Percentiles rank a stretch among this genome's conserved stretches.
phyloP scores from a whole-genome alignment of 2,329 filamentous ascomycete species.

The Periconia sp. region DNA sequence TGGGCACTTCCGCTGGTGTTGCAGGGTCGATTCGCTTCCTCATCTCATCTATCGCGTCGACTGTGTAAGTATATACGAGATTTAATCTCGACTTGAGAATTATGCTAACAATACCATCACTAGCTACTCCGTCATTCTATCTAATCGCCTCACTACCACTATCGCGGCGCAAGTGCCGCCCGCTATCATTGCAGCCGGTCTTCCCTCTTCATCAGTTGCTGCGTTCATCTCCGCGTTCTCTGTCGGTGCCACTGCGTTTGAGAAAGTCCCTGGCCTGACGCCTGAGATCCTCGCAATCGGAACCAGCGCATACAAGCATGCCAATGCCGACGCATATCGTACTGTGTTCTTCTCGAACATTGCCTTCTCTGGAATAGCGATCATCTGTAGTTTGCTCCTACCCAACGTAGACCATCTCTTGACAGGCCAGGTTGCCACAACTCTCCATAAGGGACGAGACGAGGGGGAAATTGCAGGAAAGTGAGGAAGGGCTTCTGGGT shows the following conservation, averaged over 20 bases:
- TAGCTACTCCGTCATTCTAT: conserved; percentile 38
- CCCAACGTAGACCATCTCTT: conserved; percentile 45
- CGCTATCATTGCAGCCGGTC: conserved; percentile 41
- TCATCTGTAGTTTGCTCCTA: conserved; percentile 38
- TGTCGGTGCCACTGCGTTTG: conserved; percentile 27
- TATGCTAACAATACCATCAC: background rate
- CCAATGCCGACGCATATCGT: conserved; percentile 43
- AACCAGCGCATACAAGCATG: conserved; percentile 37
- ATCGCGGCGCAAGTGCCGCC: conserved; percentile 39
- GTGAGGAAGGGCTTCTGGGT: too few relatives aligned
- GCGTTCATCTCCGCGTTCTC: conserved; percentile 39
- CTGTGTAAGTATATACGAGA: conserved; percentile 28
- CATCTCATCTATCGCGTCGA: conserved; percentile 41
- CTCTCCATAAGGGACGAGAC: conserved; percentile 28
- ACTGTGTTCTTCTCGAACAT: conserved; percentile 46
- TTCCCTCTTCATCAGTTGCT: conserved; percentile 37
- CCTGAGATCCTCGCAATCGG: conserved; percentile 36
- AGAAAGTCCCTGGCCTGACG: conserved; percentile 38
- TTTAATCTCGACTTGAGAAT: background rate
- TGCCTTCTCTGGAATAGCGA: conserved; percentile 40
- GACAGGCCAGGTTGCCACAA: conserved; percentile 42
- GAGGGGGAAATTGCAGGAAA: conserved; percentile 8
- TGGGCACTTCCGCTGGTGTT: conserved; percentile 45
- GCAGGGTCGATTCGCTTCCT: conserved; percentile 47
- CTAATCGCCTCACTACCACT: conserved; percentile 38